A percentile compares a stretch with the other conserved stretches of the same genome.
These are phyloP conservation scores for Symbiodinium pilosum DNA, from an alignment of 73 alveolate species.

Conservation along the genomic window DNA sequence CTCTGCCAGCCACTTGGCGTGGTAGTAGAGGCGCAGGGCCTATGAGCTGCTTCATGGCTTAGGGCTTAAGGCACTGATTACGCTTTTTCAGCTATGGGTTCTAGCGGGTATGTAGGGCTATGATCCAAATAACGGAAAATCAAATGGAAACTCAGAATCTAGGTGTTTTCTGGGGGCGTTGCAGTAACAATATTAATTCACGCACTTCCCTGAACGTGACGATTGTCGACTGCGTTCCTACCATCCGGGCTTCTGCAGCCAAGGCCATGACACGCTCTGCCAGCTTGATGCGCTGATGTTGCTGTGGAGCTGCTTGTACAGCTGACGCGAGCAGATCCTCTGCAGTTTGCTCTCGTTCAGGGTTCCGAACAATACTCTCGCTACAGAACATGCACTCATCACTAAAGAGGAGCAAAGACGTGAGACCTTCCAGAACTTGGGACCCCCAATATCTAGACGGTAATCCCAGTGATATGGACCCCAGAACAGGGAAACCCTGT, in stretches of 20 bases:
- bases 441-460: no score
- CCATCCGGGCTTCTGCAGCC: background rate
- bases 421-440: background rate
- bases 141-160: background rate
- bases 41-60: no score
- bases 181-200: no score
- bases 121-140: no score
- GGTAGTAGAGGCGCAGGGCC: constrained; percentile 93
- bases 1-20: constrained; percentile 89
- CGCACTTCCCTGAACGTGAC: no score
- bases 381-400: background rate
- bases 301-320: constrained; percentile 29
- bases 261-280: constrained; percentile 39
- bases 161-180: no score
- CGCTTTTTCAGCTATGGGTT: no score
- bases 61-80: no score
- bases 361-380: background rate
- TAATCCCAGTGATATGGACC: no score
- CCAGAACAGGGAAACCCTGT: no score
- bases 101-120: background rate
- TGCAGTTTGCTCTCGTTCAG: no score
- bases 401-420: background rate
- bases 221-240: background rate
- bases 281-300: constrained; percentile 56
- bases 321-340: constrained; percentile 21